Evolutionary conservation across 352 stramenopile species (phyloP), one percentile per base, ranked within the genome.

Genomic region (Phytophthora ohioensis): DNA sequence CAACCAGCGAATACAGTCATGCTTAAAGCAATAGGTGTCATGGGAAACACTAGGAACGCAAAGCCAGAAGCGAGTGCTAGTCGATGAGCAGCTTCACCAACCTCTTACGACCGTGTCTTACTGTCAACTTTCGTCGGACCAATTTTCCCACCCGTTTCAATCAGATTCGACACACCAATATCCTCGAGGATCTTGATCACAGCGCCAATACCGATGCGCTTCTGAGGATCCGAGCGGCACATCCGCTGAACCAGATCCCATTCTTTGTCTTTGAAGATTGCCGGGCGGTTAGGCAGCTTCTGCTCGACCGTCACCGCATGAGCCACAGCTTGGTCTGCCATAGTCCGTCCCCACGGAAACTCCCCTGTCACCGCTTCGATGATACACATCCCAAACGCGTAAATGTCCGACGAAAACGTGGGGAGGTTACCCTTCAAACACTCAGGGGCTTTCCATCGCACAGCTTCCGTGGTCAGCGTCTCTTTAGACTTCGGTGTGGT

Each of bases 361-460:
- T 56, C 48, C 2, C 63, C 67, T 1, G 63, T 83, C 41, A 81
- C 70, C 2, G 73, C 60, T 49, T 84, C 70, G 4, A 80, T 59
- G 49, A 84, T 75, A 45, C 73, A 81, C 73, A 84, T 79, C 8
- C 52, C 76, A 32, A 84, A 73, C 10, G 73, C 65, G 46, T 78
- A 84, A 55, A 80, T 70, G 38, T 80, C 73, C 0, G 73, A 80
- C 1, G 69, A 64, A 3, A 69, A 64, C 30, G 59, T 67, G 5
- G 73, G 69, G 4, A 52, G n/a, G 1, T 55, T 42, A 2, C 61
- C 58, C 6, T 64, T 9, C 35, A 75, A 58, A 55, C 68, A 71
- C 43, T 80, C 73, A 8, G 68, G 73, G 15, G 73, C 68, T 35
- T 75, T 73, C 73, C 73, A 80, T 15, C 64, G 54, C 8, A 76